Evolutionary conservation across 768 basidiomycete species (phyloP).

Genomic region (Boletus insuetus): DNA sequence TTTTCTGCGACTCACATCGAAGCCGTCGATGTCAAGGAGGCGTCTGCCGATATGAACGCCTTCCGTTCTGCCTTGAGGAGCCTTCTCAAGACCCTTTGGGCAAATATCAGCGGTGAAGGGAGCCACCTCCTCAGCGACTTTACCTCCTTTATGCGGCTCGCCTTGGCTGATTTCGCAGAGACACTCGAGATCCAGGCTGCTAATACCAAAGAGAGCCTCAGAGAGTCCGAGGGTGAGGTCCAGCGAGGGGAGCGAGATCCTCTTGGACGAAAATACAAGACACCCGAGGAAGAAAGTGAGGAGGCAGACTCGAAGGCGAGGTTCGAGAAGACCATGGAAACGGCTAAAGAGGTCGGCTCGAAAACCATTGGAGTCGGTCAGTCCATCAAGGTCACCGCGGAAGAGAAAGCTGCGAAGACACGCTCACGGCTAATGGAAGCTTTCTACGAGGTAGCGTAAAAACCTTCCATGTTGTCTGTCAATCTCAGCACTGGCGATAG

Average conservation of each 20-base stretch:
- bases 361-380: slow-evolving; percentile 55
- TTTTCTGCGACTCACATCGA: slow-evolving; percentile 37
- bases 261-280: slow-evolving; percentile 51
- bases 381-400: slow-evolving; percentile 36
- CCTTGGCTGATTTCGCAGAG: slow-evolving; percentile 66
- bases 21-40: slow-evolving; percentile 43
- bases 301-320: slow-evolving; percentile 46
- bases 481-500: slow-evolving; percentile 30
- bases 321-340: slow-evolving; percentile 70
- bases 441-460: slow-evolving; percentile 43
- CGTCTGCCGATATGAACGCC: slow-evolving; percentile 46
- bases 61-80: slow-evolving; percentile 49
- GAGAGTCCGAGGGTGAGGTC: slow-evolving; percentile 55
- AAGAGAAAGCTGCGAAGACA: slow-evolving; percentile 46
- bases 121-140: slow-evolving; percentile 57
- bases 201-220: slow-evolving; percentile 48
- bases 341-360: slow-evolving; percentile 54
- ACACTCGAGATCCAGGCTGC: slow-evolving; percentile 51
- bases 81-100: slow-evolving; percentile 52
- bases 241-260: slow-evolving; percentile 58
- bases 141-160: slow-evolving; percentile 60
- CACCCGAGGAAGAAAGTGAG: slow-evolving; percentile 42
- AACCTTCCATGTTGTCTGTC: too few relatives aligned
- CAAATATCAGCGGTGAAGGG: slow-evolving; percentile 52
- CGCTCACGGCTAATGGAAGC: slow-evolving; percentile 46